Conservation (phyloP, 2,329 filamentous ascomycete genomes). For the Botryotinia narcissicola region DNA sequence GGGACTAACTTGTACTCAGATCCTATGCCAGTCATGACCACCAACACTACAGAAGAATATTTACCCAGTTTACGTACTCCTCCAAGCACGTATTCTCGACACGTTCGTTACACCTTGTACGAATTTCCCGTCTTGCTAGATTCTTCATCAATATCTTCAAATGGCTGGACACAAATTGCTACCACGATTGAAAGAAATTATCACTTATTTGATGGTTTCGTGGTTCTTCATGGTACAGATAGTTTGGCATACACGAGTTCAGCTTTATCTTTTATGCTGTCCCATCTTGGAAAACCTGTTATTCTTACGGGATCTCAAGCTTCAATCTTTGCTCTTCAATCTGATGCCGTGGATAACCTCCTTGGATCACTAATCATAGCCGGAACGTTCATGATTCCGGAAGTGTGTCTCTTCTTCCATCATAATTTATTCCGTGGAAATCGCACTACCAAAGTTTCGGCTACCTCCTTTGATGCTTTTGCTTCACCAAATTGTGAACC, state of each 20-base stretch:
- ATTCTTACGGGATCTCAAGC: slow-evolving; percentile 64
- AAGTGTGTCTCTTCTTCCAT: slow-evolving; percentile 74
- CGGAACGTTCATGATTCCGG: slow-evolving; percentile 71
- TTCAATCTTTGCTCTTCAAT: slow-evolving; percentile 69
- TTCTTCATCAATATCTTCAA: slow-evolving; percentile 68
- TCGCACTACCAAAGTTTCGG: slow-evolving; percentile 65
- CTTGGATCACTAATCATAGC: slow-evolving; percentile 68
- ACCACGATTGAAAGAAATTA: slow-evolving; percentile 60
- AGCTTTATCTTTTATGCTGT: slow-evolving; percentile 71
- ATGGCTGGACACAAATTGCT: slow-evolving; percentile 69
- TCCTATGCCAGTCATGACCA: slow-evolving; percentile 36
- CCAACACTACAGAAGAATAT: slow-evolving; percentile 30
- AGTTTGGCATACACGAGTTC: slow-evolving; percentile 68
- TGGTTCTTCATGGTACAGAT: slow-evolving; percentile 70
- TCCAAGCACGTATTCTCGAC: slow-evolving; percentile 60
- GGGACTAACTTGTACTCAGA: slow-evolving; percentile 27
- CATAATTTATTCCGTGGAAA: slow-evolving; percentile 69
- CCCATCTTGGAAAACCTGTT: slow-evolving; percentile 69
- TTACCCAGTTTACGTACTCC: slow-evolving; percentile 53
- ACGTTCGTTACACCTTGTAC: slow-evolving; percentile 64
- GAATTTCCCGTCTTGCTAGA: slow-evolving; percentile 69
- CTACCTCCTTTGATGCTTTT: slow-evolving; percentile 67
- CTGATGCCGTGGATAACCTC: slow-evolving; percentile 69
- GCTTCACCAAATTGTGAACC: slow-evolving; percentile 64
- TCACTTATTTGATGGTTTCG: slow-evolving; percentile 66